Base-by-base conservation (phyloP, 331 rosid genomes). In the Arachis monticola region DNA sequence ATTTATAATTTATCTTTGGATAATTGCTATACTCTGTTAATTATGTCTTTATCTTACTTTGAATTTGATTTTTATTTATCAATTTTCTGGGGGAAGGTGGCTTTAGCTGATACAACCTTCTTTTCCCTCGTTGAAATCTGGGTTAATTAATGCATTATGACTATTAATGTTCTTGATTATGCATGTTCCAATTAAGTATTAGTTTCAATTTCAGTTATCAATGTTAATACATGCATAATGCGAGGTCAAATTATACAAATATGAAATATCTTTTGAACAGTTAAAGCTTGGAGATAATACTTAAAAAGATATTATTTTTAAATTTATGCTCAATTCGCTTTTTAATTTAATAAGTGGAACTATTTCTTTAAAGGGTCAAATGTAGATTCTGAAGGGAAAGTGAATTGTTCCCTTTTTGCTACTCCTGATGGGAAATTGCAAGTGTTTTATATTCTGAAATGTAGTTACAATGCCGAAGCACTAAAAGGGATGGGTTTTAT, bases 381-480 rank as follows among this genome's bases (percentile, higher is more conserved):
- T 44, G 48, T 44, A 44, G 10, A 6, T 44, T 6, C 9, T 44
- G 48, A 44, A 44, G 9, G 2, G 9, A 41, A 41, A 41, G 45
- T 6, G 10, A 31, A 32, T 4, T 17, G 5, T 8, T 50, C 11
- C 10, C 7, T 30, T 71, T 75, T 55, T 72, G 48, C 5, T 2
- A 22, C 47, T 17, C n/a, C 17, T 5, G 5, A 9, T 56, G 45
- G 7, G 60, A 30, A 41, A 51, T 51, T 51, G 57, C 6, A 51
- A 32, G 32, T 73, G 45, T 47, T 40, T 60, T 60, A 11, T 51
- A 44, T 65, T 48, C 38, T 70, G 42, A 61, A 42, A 40, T 70
- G 38, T 42, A 0, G 65, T 51, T 12, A 62, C 41, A 53, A 30
- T 42, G 10, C 10, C 63, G 71, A 70, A 62, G 30, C 41, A 22